A percentile compares a stretch with the other conserved stretches of the same genome.
Conservation (phyloP, 495 filamentous ascomycete genomes). For the Parachaetomium inaequale region DNA sequence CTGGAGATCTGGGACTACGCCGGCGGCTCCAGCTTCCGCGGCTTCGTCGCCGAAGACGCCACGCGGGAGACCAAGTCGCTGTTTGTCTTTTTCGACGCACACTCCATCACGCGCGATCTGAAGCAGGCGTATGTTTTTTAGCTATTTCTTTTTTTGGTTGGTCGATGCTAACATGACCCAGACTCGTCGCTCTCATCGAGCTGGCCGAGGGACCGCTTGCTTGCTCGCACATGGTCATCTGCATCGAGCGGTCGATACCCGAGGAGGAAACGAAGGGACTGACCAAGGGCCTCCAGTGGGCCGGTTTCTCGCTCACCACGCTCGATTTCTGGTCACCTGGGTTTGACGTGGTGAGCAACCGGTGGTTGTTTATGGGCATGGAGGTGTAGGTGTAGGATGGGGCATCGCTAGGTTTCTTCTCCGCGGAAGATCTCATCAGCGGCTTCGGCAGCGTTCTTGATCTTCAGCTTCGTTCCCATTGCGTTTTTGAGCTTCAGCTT, state of each 20-base stretch:
- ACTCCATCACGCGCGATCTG: slow-evolving; percentile 65
- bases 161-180: slow-evolving; percentile 35
- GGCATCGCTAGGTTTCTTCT: slow-evolving; percentile 32
- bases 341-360: slow-evolving; percentile 57
- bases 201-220: slow-evolving; percentile 68
- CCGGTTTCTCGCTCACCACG: slow-evolving; percentile 79
- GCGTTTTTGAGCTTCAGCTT: too few species aligned
- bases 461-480: not conserved
- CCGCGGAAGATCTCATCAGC: not conserved
- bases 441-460: not conserved
- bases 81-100: slow-evolving; percentile 82
- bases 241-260: slow-evolving; percentile 64
- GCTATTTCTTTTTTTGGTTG: not conserved
- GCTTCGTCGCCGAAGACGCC: slow-evolving; percentile 65
- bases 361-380: slow-evolving; percentile 84
- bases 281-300: slow-evolving; percentile 82
- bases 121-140: slow-evolving; percentile 75
- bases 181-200: slow-evolving; percentile 87
- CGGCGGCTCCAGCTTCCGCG: slow-evolving; percentile 75
- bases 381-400: slow-evolving; percentile 56
- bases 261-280: slow-evolving; percentile 59
- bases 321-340: slow-evolving; percentile 65
- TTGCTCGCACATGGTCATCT: slow-evolving; percentile 75
- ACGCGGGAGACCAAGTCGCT: slow-evolving; percentile 59
- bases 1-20: slow-evolving; percentile 89